Conservation (phyloP, 2,329 filamentous ascomycete species). For the Diaporthe vaccinii region DNA sequence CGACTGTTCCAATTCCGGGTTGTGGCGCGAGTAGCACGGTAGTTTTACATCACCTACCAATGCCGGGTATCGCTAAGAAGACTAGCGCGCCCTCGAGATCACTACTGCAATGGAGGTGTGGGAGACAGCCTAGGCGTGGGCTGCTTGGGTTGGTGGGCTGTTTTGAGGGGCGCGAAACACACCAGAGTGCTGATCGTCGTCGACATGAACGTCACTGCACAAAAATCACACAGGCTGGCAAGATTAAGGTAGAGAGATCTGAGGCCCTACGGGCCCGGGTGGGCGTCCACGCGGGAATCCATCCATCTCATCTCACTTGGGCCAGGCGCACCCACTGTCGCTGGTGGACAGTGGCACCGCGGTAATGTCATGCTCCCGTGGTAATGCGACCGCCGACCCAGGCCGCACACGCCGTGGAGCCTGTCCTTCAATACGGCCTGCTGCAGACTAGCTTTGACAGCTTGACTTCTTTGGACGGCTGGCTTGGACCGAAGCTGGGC, state of each 20-base stretch:
- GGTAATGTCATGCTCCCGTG: constrained; percentile 17
- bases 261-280: background rate
- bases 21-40: constrained; percentile 26
- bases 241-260: constrained; percentile 27
- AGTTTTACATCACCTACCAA: constrained; percentile 22
- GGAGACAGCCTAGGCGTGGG: constrained; percentile 12
- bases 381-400: constrained; percentile 11
- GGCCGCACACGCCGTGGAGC: background rate
- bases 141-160: constrained; percentile 1
- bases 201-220: constrained; percentile 20
- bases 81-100: constrained; percentile 3
- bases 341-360: constrained; percentile 4
- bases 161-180: constrained; percentile 8
- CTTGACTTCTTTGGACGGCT: constrained; percentile 9
- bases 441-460: constrained; percentile 16
- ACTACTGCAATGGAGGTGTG: constrained; percentile 1
- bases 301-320: constrained; percentile 10
- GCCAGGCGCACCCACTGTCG: constrained; percentile 5
- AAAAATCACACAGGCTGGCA: background rate
- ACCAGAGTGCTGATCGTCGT: background rate
- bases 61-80: constrained; percentile 25
- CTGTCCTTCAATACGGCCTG: constrained; percentile 8
- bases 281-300: background rate
- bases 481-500: constrained; percentile 8
- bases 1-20: constrained; percentile 24